Evolutionary conservation across 495 filamentous ascomycete species (phyloP), one percentile per base, ranked within the genome.

Genomic region (Penicillium fimorum): DNA sequence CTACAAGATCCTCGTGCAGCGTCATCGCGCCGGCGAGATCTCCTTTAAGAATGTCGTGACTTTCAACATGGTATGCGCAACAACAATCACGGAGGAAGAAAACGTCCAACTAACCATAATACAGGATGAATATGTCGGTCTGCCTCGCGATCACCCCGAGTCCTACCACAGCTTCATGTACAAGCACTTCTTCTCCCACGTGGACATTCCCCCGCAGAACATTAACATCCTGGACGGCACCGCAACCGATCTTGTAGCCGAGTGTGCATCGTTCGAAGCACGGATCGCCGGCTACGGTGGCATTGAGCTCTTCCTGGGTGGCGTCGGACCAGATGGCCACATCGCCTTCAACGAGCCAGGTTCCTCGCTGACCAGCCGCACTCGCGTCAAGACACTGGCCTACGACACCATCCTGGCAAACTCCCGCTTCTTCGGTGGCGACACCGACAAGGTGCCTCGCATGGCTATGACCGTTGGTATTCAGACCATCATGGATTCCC

Each of bases 141-240:
- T 95, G 53, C 87, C 90, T 29, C 82, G 86, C 56, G 88, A 91
- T 59, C 89, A 93, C 67, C 87, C 89, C 11, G 84, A 92, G 69
- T 88, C 83, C 67, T 93, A 93, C 74, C 90, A 92, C 76, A 87
- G 85, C 53, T 95, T 92, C 76, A 93, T 95, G 90, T 92, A 89
- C 78, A 88, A 87, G 72, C 80, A 93, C 71, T 90, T 93, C 80
- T 95, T 95, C 77, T 88, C 87, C 4, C 89, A 93, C 68, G 85
- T 93, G 63, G 88, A 95, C 64, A 85, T 95, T 54, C 79, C 82
- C 55, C 89, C 90, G 6, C 78, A 79, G 59, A 91, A 91, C 62
- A 89, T 92, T 67, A 82, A 95, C 74, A 90, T 95, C 65, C 81
- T 93, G n/a, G 84, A 93, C 67, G 89, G 90, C 57, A 91, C 89